Conservation (phyloP, 306 rosid genomes). For the Trifolium dubium region DNA sequence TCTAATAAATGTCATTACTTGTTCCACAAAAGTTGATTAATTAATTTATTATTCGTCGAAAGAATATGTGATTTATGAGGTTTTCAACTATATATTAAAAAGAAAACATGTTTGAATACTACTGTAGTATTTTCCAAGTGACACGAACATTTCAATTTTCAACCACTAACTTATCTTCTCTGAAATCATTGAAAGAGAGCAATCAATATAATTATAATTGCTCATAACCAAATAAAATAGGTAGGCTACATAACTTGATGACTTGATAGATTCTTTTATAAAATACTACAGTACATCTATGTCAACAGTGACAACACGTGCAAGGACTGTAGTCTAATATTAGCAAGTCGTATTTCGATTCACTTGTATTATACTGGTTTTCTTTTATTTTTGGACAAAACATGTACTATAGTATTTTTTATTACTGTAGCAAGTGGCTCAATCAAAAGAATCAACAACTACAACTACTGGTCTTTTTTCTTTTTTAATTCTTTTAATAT, state of each 20-base stretch:
- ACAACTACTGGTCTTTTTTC: neutral
- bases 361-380: neutral
- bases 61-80: neutral
- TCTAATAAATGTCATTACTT: too few species aligned
- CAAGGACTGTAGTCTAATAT: neutral
- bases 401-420: neutral
- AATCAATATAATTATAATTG: conserved; percentile 10
- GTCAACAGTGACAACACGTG: conserved; percentile 40
- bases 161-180: neutral
- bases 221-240: conserved; percentile 16
- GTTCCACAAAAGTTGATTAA: neutral
- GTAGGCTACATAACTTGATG: neutral
- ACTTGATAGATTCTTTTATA: neutral
- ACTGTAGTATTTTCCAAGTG: neutral
- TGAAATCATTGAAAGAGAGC: conserved; percentile 4
- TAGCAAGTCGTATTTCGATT: conserved; percentile 7
- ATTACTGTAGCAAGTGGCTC: neutral
- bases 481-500: neutral
- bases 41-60: neutral
- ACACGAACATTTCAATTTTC: conserved; percentile 1
- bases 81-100: neutral
- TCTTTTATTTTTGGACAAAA: too few species aligned
- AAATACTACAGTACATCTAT: neutral
- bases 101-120: neutral
- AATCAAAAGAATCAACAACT: conserved; percentile 11